Evolutionary conservation across 176 grass and related monocot genomes (phyloP).

Genomic region (Carex kokanica): DNA sequence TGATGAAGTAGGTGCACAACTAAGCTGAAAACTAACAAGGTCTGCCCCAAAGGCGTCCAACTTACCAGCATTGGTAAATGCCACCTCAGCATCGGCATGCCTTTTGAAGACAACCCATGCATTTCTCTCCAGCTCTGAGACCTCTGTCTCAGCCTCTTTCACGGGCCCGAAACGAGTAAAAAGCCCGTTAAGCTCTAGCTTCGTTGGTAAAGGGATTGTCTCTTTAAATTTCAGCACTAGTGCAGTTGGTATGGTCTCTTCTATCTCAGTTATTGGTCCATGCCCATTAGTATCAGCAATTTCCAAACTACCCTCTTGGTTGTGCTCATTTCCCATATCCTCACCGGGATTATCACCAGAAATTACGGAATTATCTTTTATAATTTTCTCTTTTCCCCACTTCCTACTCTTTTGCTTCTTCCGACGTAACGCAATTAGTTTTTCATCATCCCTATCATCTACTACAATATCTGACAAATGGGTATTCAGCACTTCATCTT

Average conservation of each 20-base stretch:
- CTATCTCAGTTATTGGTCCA: constrained; percentile 17
- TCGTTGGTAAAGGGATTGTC: constrained; percentile 9
- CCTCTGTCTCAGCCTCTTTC: constrained; percentile 36
- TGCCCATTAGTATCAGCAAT: constrained; percentile 13
- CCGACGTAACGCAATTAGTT: constrained; percentile 27
- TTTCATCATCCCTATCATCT: constrained; percentile 39
- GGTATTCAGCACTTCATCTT: constrained; percentile 48
- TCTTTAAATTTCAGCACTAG: constrained; percentile 43
- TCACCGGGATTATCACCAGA: not conserved
- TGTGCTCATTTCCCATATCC: constrained; percentile 25
- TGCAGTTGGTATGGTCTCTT: constrained; percentile 32
- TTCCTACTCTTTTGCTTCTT: constrained; percentile 43
- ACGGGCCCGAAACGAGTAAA: constrained; percentile 59
- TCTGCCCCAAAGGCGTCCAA: constrained; percentile 29
- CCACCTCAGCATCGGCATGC: constrained; percentile 36
- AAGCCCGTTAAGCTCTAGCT: constrained; percentile 32
- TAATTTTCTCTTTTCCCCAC: constrained; percentile 28
- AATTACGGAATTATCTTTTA: constrained; percentile 27
- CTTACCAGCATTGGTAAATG: constrained; percentile 36
- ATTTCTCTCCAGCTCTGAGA: constrained; percentile 18
- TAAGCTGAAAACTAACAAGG: constrained; percentile 43
- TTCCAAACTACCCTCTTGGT: constrained; percentile 7
- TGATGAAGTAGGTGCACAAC: constrained; percentile 24
- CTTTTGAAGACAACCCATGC: constrained; percentile 48
- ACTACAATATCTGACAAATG: constrained; percentile 69